Evolutionary conservation across 179 eudicot species (phyloP), one percentile per base, ranked within the genome.

Genomic region (Camellia oleifera): DNA sequence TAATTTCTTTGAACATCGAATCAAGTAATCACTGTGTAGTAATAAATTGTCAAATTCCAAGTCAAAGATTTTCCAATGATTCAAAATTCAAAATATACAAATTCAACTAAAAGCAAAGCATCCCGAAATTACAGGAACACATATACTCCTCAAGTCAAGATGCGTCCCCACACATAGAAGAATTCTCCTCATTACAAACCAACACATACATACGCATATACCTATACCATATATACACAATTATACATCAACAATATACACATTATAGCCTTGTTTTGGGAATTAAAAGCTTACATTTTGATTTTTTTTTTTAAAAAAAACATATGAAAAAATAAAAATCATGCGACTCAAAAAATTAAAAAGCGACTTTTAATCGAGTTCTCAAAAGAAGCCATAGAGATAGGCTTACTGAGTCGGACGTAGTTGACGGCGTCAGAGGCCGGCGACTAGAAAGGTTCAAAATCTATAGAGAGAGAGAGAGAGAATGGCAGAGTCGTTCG

Each of bases 361-460:
- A 32, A 32, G 40, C 40, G 40, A 32, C 40, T 32, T 32, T 32
- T 1, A 32, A 32, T 32, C 40, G 40, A 32, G 40, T 32, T 32
- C 40, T 32, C 40, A 32, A 32, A 32, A 32, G 40, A 32, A 32
- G 40, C 40, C 40, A 32, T 12, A 70, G 74, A 15, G 12, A 70
- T 23, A 52, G 58, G 8, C 72, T 66, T 77, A 77, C 72, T 6
- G 46, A 52, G 45, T 52, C 5, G 40, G 54, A 40, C 2, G 32
- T 9, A 15, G 32, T 69, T 40, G 67, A 78, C 52, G 56, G 52
- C 50, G 80, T 44, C 78, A 54, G 64, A 67, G 40, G 56, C 20
- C 80, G 80, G 45, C 75, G 80, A 53, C 66, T 12, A 48, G 74
- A 78, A 23, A 78, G 40, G 23, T 26, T 20, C 13, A 7, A 3